A percentile compares a stretch with the other conserved stretches of the same genome.
Conservation (phyloP, 1,284 basidiomycete genomes). For the Leccinum fuscescens region DNA sequence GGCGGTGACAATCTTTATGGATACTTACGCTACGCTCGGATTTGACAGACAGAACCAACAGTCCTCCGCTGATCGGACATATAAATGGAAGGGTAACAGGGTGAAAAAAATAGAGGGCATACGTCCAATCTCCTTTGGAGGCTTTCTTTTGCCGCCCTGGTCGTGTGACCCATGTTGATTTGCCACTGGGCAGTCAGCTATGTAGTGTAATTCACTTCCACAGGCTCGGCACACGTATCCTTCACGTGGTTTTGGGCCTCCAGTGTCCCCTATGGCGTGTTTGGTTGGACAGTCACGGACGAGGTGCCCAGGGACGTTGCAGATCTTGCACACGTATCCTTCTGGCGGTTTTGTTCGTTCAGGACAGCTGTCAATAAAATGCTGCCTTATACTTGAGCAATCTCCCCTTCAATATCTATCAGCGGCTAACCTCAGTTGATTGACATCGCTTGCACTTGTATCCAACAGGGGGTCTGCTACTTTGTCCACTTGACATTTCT, state of each 20-base stretch:
- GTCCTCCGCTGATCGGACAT: constrained; percentile 61
- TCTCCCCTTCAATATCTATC: background rate
- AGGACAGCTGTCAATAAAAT: constrained; percentile 75
- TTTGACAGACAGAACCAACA: constrained; percentile 98
- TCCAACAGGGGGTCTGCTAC: constrained; percentile 60
- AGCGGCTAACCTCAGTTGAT: constrained; percentile 58
- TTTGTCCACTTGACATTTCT: constrained; percentile 37
- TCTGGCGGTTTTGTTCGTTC: constrained; percentile 74
- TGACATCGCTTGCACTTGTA: constrained; percentile 80
- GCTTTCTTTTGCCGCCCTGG: constrained; percentile 50
- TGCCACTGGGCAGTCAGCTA: constrained; percentile 82
- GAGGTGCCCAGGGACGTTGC: constrained; percentile 77
- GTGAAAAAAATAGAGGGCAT: constrained; percentile 30
- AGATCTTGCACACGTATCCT: constrained; percentile 84
- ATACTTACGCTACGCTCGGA: constrained; percentile 76
- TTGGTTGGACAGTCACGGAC: constrained; percentile 84
- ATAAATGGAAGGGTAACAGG: constrained; percentile 3
- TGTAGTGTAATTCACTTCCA: constrained; percentile 77
- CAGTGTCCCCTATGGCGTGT: constrained; percentile 72
- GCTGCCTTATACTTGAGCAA: constrained; percentile 42
- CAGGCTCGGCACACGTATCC: constrained; percentile 89
- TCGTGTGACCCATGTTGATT: constrained; percentile 41
- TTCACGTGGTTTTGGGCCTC: constrained; percentile 73
- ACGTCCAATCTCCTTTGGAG: constrained; percentile 79
- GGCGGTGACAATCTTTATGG: constrained; percentile 4